Evolutionary conservation across 2,329 filamentous ascomycete genomes (phyloP).

Genomic region (Pyrenophora teres): DNA sequence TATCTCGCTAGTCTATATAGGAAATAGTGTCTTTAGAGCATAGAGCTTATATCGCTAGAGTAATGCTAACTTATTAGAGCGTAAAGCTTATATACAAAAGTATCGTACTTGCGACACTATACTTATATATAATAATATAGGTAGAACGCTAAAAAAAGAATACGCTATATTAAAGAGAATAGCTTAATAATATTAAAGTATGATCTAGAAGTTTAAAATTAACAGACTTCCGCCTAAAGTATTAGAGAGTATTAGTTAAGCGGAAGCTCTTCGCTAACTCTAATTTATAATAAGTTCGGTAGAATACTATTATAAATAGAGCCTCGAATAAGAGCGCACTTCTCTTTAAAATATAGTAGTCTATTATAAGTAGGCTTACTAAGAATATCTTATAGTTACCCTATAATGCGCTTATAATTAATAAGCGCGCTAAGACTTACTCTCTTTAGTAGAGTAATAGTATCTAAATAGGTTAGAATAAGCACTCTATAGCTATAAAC

Average conservation of each 20-base stretch:
- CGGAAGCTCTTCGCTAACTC: not conserved
- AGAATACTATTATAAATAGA: not conserved
- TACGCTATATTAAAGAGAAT: not conserved
- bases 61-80: too few relatives aligned
- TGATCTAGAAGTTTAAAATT: not conserved
- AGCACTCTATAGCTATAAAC: not conserved
- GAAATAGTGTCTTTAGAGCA: too few relatives aligned
- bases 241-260: not conserved
- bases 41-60: too few relatives aligned
- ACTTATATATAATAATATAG: not conserved
- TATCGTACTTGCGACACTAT: too few relatives aligned
- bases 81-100: too few relatives aligned
- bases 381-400: not conserved
- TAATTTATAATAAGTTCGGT: not conserved
- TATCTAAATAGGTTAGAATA: not conserved
- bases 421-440: constrained; percentile 1
- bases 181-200: not conserved
- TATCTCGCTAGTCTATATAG: too few relatives aligned
- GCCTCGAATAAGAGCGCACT: not conserved
- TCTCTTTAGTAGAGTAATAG: not conserved
- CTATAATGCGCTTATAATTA: not conserved
- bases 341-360: not conserved
- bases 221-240: not conserved
- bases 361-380: not conserved
- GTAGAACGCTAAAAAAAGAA: not conserved